Conservation (phyloP, 1,139 yeast genomes). For the Geotrichum restrictum region DNA sequence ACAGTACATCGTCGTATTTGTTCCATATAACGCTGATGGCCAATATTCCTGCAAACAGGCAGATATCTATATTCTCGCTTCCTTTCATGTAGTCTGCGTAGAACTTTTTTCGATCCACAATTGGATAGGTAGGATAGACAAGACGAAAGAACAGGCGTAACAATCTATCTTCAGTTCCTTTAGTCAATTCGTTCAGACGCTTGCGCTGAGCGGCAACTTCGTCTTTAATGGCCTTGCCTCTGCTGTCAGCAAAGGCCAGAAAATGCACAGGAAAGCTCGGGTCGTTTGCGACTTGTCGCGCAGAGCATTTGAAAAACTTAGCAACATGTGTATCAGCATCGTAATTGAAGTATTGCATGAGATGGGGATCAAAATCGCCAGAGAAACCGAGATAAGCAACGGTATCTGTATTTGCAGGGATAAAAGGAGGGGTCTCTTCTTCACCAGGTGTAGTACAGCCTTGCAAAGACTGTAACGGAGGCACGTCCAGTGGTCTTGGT, state of each 20-base stretch:
- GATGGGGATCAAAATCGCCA: constrained; percentile 39
- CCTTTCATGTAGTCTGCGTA: constrained; percentile 35
- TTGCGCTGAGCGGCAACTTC: constrained; percentile 28
- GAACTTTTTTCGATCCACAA: constrained; percentile 37
- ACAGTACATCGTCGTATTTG: constrained; percentile 38
- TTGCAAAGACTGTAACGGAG: constrained; percentile 16
- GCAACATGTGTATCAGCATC: constrained; percentile 28
- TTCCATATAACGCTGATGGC: constrained; percentile 41
- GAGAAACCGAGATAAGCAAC: constrained; percentile 33
- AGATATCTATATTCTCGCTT: constrained; percentile 34
- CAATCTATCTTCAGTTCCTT: constrained; percentile 34
- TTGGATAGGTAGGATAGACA: constrained; percentile 40
- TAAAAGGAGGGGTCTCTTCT: constrained; percentile 15
- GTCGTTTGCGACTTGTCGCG: constrained; percentile 32
- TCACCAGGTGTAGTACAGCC: constrained; percentile 12
- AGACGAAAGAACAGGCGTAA: constrained; percentile 38
- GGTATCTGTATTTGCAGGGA: constrained; percentile 18
- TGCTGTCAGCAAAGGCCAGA: constrained; percentile 29
- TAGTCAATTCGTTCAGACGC: constrained; percentile 28
- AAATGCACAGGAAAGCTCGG: constrained; percentile 34
- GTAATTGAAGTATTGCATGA: constrained; percentile 33
- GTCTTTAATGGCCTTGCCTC: constrained; percentile 22
- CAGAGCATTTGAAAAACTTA: constrained; percentile 35
- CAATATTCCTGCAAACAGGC: constrained; percentile 37
- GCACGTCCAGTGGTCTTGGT: constrained; percentile 13